Evolutionary conservation across 805 yeast species (phyloP).

Genomic region (Scheffersomyces spartinae): DNA sequence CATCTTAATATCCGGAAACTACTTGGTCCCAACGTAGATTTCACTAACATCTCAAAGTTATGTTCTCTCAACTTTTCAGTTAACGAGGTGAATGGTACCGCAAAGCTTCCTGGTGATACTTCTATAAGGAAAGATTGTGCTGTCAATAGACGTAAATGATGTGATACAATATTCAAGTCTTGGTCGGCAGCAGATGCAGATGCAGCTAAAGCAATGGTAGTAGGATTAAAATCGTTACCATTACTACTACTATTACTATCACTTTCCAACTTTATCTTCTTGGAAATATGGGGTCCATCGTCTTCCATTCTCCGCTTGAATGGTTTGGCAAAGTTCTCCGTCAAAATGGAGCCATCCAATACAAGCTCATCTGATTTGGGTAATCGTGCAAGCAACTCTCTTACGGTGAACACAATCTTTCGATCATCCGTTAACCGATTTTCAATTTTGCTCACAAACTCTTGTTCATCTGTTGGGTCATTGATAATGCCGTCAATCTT

Average conservation of each 20-base stretch:
- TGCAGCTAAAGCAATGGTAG: slow-evolving; percentile 13
- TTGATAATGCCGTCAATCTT: slow-evolving; percentile 37
- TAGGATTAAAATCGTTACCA: slow-evolving; percentile 15
- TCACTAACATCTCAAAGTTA: slow-evolving; percentile 45
- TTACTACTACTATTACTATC: slow-evolving; percentile 8
- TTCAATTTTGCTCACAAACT: slow-evolving; percentile 14
- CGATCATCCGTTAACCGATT: slow-evolving; percentile 21
- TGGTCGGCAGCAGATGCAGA: no score
- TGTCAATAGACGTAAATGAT: slow-evolving; percentile 62
- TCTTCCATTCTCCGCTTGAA: slow-evolving; percentile 8
- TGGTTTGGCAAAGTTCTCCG: slow-evolving; percentile 31
- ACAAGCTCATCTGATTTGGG: slow-evolving; percentile 31
- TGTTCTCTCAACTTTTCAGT: slow-evolving; percentile 33
- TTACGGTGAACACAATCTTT: slow-evolving; percentile 22
- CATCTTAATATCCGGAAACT: slow-evolving; percentile 71
- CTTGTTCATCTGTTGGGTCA: slow-evolving; percentile 32
- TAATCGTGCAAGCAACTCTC: slow-evolving; percentile 22
- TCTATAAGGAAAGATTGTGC: slow-evolving; percentile 47
- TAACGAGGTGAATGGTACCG: slow-evolving; percentile 50
- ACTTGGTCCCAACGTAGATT: slow-evolving; percentile 51
- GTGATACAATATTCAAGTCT: no score
- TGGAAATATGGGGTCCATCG: slow-evolving; percentile 7
- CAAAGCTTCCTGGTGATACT: slow-evolving; percentile 41
- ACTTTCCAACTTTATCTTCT: slow-evolving; percentile 32
- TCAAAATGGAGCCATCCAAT: slow-evolving; percentile 33